A percentile compares a stretch with the other conserved stretches of the same genome.
Evolutionary conservation across 257 asterid genomes (phyloP).

Genomic region (Capsicum chinense): DNA sequence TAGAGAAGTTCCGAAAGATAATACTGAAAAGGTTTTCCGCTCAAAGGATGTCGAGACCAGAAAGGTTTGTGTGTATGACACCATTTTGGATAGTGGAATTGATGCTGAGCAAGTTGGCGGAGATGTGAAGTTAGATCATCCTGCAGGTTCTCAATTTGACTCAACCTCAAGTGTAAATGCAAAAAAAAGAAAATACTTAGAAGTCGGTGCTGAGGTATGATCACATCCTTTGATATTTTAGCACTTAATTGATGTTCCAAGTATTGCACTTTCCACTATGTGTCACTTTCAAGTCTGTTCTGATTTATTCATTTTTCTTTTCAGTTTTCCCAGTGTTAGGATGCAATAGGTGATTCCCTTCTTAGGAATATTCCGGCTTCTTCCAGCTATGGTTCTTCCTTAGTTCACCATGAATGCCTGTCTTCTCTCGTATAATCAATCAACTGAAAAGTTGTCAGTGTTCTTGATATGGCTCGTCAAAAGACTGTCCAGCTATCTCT

Average conservation of each 20-base stretch:
- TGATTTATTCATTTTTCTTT: constrained; percentile 7
- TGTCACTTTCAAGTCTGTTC: constrained; percentile 17
- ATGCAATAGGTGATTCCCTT: constrained; percentile 3
- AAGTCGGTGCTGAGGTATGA: constrained; percentile 50
- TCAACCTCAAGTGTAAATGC: constrained; percentile 43
- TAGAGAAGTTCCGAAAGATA: constrained; percentile 39
- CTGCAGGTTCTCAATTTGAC: constrained; percentile 36
- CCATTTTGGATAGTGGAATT: constrained; percentile 30
- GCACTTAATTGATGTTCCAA: not conserved
- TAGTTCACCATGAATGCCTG: constrained; percentile 13
- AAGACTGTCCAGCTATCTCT: not conserved
- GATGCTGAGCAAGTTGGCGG: constrained; percentile 26
- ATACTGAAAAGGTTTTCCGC: constrained; percentile 34
- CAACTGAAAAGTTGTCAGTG: constrained; percentile 14
- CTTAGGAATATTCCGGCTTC: constrained; percentile 20
- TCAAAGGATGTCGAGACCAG: constrained; percentile 40
- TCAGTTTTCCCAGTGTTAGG: constrained; percentile 23
- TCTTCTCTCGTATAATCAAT: constrained; percentile 3
- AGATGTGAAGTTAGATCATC: constrained; percentile 28
- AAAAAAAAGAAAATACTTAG: constrained; percentile 46
- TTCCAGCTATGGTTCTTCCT: not conserved
- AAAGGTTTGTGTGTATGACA: constrained; percentile 28
- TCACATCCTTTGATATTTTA: not conserved
- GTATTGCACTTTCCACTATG: constrained; percentile 4
- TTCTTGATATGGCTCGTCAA: constrained; percentile 2